Evolutionary conservation across 1,284 basidiomycete genomes (phyloP).

Genomic region (Cutaneotrichosporon sp.): DNA sequence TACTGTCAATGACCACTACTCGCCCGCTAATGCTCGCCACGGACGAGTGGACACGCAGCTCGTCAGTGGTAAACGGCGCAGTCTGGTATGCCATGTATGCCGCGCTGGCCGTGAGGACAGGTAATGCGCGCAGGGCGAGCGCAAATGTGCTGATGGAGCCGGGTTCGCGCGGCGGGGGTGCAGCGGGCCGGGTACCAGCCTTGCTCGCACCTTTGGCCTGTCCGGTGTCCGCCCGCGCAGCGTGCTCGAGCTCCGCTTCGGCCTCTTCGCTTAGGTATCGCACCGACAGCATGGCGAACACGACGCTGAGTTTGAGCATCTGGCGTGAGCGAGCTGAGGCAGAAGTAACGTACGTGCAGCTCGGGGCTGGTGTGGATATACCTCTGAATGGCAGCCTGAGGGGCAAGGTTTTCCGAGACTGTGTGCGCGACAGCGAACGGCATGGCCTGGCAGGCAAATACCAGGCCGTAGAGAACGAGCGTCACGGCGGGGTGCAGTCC

Average conservation of each 20-base stretch:
- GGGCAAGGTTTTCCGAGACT: too few species aligned
- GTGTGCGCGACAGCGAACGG: not conserved
- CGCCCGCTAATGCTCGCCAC: slow-evolving; percentile 65
- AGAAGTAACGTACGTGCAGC: not conserved
- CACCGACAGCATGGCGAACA: not conserved
- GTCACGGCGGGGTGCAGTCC: too few species aligned
- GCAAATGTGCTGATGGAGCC: too few species aligned
- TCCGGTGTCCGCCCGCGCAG: too few species aligned
- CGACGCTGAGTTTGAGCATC: not conserved
- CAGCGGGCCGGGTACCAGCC: too few species aligned
- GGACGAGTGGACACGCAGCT: slow-evolving; percentile 5
- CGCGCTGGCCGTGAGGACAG: not conserved
- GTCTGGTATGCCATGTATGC: not conserved
- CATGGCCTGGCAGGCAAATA: too few species aligned
- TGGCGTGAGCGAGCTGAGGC: not conserved
- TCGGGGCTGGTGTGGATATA: too few species aligned
- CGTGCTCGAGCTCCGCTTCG: too few species aligned
- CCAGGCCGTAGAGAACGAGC: too few species aligned
- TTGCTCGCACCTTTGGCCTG: too few species aligned
- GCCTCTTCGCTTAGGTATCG: not conserved
- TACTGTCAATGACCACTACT: slow-evolving; percentile 69
- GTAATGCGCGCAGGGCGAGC: not conserved
- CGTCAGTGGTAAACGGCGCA: not conserved
- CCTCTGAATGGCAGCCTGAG: too few species aligned
- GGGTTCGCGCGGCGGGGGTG: too few species aligned